phyloP scores from a whole-genome alignment of 192 early-diverging fungal genomes.

The Oehlia diaphana region DNA sequence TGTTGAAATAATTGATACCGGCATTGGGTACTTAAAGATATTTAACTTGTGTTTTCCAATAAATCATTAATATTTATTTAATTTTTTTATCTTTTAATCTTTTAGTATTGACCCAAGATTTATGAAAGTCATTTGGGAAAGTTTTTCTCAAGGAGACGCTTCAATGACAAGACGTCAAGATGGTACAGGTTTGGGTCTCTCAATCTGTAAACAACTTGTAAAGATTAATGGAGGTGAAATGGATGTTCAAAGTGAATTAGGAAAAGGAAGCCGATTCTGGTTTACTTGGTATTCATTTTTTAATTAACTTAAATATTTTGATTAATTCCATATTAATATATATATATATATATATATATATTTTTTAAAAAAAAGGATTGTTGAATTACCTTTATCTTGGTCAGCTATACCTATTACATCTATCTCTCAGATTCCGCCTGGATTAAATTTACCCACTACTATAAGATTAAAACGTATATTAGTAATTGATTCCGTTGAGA shows the following conservation, averaged over 20 bases:
- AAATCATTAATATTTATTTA: not conserved
- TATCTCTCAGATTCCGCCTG: constrained; percentile 36
- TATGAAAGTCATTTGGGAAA: constrained; percentile 65
- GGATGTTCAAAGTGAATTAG: constrained; percentile 61
- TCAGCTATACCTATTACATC: not conserved
- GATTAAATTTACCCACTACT: constrained; percentile 25
- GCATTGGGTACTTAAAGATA: constrained; percentile 53
- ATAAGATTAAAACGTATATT: constrained; percentile 27
- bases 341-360: no score
- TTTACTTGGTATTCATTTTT: constrained; percentile 53
- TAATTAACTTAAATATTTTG: not conserved
- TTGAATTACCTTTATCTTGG: constrained; percentile 3
- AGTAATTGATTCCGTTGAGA: constrained; percentile 20
- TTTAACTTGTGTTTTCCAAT: not conserved
- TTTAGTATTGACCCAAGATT: constrained; percentile 62
- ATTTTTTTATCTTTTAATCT: not conserved
- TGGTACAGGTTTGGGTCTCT: constrained; percentile 76
- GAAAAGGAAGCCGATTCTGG: constrained; percentile 66
- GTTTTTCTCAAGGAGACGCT: constrained; percentile 71
- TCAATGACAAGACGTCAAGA: constrained; percentile 71
- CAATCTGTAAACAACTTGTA: constrained; percentile 72
- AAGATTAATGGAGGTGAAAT: constrained; percentile 70
- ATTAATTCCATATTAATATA: no score
- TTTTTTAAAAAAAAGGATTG: not conserved
- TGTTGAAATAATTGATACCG: constrained; percentile 68